Conservation (phyloP, 495 filamentous ascomycete species). For the Ramalina peruviana region DNA sequence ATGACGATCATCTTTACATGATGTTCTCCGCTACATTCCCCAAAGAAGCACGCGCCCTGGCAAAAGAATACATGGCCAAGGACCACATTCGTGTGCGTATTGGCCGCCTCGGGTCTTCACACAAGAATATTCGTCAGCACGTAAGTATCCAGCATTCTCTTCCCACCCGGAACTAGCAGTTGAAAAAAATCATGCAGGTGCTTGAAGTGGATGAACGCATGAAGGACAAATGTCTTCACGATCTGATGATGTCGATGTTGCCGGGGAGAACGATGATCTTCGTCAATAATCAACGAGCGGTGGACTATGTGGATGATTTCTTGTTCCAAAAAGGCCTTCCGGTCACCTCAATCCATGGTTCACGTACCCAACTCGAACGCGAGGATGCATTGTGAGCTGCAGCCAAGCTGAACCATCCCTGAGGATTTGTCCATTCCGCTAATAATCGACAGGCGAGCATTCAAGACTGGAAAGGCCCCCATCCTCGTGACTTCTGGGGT, state of each 20-base stretch:
- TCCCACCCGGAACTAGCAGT: neutral
- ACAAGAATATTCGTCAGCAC: slow-evolving; percentile 64
- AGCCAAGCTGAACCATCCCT: neutral
- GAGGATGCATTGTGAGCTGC: slow-evolving; percentile 74
- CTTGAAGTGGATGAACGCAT: slow-evolving; percentile 41
- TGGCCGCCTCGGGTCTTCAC: slow-evolving; percentile 69
- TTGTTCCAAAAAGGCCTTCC: slow-evolving; percentile 69
- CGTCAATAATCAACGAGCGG: slow-evolving; percentile 62
- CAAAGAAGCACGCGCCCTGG: slow-evolving; percentile 58
- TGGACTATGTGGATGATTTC: slow-evolving; percentile 75
- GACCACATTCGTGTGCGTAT: slow-evolving; percentile 67
- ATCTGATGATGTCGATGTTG: slow-evolving; percentile 51
- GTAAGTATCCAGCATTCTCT: slow-evolving; percentile 15
- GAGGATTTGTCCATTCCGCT: slow-evolving; percentile 4
- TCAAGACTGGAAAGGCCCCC: slow-evolving; percentile 57
- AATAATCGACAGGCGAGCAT: slow-evolving; percentile 46
- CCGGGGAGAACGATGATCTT: slow-evolving; percentile 83
- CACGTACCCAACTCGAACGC: slow-evolving; percentile 80
- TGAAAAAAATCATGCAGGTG: slow-evolving; percentile 25
- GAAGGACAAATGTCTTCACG: slow-evolving; percentile 60
- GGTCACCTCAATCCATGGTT: slow-evolving; percentile 70
- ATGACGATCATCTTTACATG: slow-evolving; percentile 70
- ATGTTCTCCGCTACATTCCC: slow-evolving; percentile 95
- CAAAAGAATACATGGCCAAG: slow-evolving; percentile 53
- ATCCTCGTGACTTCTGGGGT: slow-evolving; percentile 78